A percentile compares a stretch with the other conserved stretches of the same genome.
These are phyloP conservation scores for Vanrija humicola DNA, from an alignment of 1,284 basidiomycete genomes.

Conservation along the genomic window DNA sequence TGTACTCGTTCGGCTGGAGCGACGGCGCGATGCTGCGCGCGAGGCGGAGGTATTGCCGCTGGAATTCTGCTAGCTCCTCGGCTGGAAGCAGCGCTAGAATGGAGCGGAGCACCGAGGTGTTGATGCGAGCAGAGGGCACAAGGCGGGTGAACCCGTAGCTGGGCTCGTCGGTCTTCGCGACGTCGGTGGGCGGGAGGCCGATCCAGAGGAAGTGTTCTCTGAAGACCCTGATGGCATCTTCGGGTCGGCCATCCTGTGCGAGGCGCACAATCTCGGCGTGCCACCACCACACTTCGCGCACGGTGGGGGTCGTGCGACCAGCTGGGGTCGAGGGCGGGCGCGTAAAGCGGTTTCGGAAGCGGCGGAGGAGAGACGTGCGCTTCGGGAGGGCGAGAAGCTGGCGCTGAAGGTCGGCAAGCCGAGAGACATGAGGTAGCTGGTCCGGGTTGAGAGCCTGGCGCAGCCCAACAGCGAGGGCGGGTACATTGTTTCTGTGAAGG, in stretches of 20 bases:
- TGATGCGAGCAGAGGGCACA: conserved; percentile 20
- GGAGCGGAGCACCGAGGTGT: conserved; percentile 28
- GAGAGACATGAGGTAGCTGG: conserved; percentile 4
- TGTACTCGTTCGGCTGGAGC: conserved; percentile 22
- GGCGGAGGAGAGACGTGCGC: conserved; percentile 2
- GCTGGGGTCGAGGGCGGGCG: not conserved
- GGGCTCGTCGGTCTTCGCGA: not conserved
- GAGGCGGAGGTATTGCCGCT: conserved; percentile 18
- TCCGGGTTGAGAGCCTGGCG: not conserved
- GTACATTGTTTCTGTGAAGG: not conserved
- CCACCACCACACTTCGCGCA: conserved; percentile 19
- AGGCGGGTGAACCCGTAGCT: conserved; percentile 4
- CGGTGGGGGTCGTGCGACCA: conserved; percentile 8
- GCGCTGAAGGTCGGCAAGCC: conserved; percentile 16
- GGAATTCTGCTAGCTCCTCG: conserved; percentile 9
- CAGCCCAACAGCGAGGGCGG: not conserved
- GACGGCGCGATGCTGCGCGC: conserved; percentile 11
- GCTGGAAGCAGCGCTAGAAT: conserved; percentile 19
- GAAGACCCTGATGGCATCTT: conserved; percentile 24
- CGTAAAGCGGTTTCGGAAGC: conserved; percentile 17
- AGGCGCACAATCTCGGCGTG: conserved; percentile 31
- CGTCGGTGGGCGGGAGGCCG: conserved; percentile 23
- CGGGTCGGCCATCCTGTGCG: conserved; percentile 12
- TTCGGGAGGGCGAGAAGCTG: conserved; percentile 10
- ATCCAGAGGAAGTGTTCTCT: conserved; percentile 27